Evolutionary conservation across 2,329 filamentous ascomycete species (phyloP).

Genomic region (Didymella pinodella): DNA sequence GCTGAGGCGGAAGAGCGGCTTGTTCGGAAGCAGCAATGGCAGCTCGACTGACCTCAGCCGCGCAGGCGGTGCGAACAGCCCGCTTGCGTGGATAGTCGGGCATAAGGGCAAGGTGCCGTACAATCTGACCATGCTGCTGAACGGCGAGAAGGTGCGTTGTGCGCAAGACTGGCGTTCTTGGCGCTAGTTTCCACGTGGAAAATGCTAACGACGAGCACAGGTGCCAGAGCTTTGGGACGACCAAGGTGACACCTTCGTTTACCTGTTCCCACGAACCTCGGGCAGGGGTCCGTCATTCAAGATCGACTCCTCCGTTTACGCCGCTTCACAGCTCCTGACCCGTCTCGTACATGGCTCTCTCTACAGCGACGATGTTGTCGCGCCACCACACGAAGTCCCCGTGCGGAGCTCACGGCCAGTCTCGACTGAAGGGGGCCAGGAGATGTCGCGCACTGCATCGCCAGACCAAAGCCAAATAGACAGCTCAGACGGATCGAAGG

Average conservation of each 20-base stretch:
- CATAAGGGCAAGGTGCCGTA: constrained; percentile 65
- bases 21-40: constrained; percentile 42
- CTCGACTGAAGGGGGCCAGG: constrained; percentile 28
- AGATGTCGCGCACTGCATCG: constrained; percentile 46
- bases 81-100: constrained; percentile 66
- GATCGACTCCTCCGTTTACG: constrained; percentile 66
- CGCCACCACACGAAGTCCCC: constrained; percentile 29
- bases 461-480: constrained; percentile 45
- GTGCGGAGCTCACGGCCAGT: constrained; percentile 34
- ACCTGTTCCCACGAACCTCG: constrained; percentile 66
- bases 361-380: constrained; percentile 49
- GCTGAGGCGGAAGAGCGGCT: constrained; percentile 45
- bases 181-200: constrained; percentile 16
- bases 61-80: constrained; percentile 23
- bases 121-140: constrained; percentile 59
- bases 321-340: constrained; percentile 64
- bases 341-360: constrained; percentile 63
- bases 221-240: constrained; percentile 69
- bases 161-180: background rate
- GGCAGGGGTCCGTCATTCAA: constrained; percentile 67
- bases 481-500: constrained; percentile 57
- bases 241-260: constrained; percentile 68
- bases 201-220: constrained; percentile 44
- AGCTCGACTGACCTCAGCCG: constrained; percentile 32
- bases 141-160: constrained; percentile 59